Percentiles rank a stretch among this genome's conserved stretches.
Conservation (phyloP, 768 basidiomycete species). For the Mrakia gelida region DNA sequence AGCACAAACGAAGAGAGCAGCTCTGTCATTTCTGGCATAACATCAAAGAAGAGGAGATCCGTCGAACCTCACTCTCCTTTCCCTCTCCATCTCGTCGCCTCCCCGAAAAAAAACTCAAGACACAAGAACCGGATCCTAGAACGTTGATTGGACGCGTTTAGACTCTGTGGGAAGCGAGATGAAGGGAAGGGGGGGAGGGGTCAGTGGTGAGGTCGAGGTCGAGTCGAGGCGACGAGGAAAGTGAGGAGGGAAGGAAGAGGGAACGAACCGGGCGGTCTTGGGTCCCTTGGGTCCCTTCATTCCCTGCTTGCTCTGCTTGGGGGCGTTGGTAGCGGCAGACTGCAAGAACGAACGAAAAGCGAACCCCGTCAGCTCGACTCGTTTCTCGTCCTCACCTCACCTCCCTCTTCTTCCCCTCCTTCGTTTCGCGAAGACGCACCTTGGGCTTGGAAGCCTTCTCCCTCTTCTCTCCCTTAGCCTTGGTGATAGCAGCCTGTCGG, state of each 20-base stretch:
- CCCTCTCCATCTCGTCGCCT: too few relatives aligned
- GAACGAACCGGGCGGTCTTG: slow-evolving; percentile 21
- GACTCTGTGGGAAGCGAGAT: slow-evolving; percentile 47
- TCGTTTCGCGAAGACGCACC: slow-evolving; percentile 47
- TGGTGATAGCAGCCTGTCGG: slow-evolving; percentile 77
- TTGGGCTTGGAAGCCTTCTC: slow-evolving; percentile 56
- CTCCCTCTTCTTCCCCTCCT: neutral
- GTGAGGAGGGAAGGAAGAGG: neutral
- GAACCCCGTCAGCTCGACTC: neutral
- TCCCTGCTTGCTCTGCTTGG: slow-evolving; percentile 91
- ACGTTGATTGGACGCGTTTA: neutral
- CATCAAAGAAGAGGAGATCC: too few relatives aligned
- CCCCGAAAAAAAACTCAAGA: neutral
- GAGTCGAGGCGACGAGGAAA: neutral
- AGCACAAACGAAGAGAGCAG: too few relatives aligned
- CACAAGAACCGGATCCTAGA: neutral
- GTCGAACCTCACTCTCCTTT: too few relatives aligned
- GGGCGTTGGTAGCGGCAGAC: slow-evolving; percentile 50
- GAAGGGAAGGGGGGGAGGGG: slow-evolving; percentile 54
- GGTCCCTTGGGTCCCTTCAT: slow-evolving; percentile 47
- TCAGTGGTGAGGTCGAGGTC: slow-evolving; percentile 35
- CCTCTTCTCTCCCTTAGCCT: slow-evolving; percentile 96
- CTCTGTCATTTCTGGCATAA: too few relatives aligned
- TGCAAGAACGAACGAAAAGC: slow-evolving; percentile 17
- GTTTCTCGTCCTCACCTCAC: neutral